Evolutionary conservation across 2,329 filamentous ascomycete species (phyloP).

Genomic region (Aspergillus versicolor): DNA sequence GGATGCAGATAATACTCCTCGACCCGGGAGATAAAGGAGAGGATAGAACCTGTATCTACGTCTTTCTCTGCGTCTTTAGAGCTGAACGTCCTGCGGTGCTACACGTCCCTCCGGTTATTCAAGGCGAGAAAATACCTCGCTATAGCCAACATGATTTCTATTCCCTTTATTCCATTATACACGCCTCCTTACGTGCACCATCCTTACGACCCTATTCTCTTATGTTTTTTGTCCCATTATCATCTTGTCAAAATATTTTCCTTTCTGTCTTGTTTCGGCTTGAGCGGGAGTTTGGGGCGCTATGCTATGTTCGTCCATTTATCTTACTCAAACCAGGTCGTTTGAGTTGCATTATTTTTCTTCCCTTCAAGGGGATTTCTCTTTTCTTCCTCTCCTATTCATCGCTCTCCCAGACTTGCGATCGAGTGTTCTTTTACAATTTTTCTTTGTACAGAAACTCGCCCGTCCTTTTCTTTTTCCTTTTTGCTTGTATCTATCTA

Average conservation of each 20-base stretch:
- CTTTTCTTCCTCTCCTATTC: slow-evolving; percentile 1
- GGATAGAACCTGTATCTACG: slow-evolving; percentile 10
- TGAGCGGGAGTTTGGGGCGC: slow-evolving; percentile 24
- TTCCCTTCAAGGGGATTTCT: slow-evolving; percentile 1
- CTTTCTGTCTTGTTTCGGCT: slow-evolving; percentile 9
- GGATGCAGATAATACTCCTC: slow-evolving; percentile 28
- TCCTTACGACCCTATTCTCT: slow-evolving; percentile 21
- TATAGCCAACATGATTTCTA: background rate
- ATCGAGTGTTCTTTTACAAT: background rate
- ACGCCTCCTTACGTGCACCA: background rate
- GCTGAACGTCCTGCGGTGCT: background rate
- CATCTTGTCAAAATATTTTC: slow-evolving; percentile 26
- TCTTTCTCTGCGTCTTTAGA: slow-evolving; percentile 4
- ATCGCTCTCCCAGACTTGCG: background rate
- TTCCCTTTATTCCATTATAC: background rate
- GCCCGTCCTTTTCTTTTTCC: background rate
- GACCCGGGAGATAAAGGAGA: slow-evolving; percentile 22
- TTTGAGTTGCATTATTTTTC: slow-evolving; percentile 7
- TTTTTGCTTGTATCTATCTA: slow-evolving; percentile 10
- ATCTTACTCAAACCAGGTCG: background rate
- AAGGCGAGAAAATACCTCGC: too few species aligned
- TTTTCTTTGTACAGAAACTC: background rate
- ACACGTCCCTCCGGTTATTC: background rate
- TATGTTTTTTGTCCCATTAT: slow-evolving; percentile 20
- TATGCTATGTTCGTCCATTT: background rate